Percentiles rank a stretch among this genome's conserved stretches.
Evolutionary conservation across 1,284 basidiomycete genomes (phyloP).

Genomic region (Fomitopsis palustris): DNA sequence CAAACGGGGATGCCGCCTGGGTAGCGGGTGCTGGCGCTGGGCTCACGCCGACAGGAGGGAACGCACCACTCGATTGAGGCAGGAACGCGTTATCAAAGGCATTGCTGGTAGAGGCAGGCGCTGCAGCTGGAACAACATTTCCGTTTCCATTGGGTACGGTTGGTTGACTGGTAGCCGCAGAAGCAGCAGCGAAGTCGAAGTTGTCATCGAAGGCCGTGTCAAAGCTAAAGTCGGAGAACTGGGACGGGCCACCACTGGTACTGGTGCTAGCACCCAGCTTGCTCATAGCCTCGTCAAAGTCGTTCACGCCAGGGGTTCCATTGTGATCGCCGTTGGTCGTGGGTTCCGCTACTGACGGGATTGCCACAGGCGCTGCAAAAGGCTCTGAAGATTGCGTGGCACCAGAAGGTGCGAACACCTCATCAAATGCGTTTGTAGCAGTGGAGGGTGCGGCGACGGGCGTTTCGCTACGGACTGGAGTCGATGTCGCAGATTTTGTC

Average conservation of each 20-base stretch:
- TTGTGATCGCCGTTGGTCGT: slow-evolving; percentile 22
- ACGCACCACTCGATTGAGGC: slow-evolving; percentile 19
- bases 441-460: background rate
- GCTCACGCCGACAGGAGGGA: slow-evolving; percentile 12
- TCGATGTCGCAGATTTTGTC: background rate
- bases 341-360: slow-evolving; percentile 11
- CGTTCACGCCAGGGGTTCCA: slow-evolving; percentile 46
- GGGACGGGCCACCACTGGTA: slow-evolving; percentile 30
- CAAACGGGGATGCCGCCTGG: slow-evolving; percentile 9
- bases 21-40: slow-evolving; percentile 14
- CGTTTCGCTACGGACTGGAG: slow-evolving; percentile 4
- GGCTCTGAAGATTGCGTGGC: slow-evolving; percentile 2
- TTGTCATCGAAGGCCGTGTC: slow-evolving; percentile 82
- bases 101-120: slow-evolving; percentile 9
- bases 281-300: slow-evolving; percentile 73
- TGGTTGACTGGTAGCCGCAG: slow-evolving; percentile 28
- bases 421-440: slow-evolving; percentile 5
- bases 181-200: slow-evolving; percentile 72
- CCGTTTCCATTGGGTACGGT: slow-evolving; percentile 11
- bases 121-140: slow-evolving; percentile 11
- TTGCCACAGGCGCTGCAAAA: slow-evolving; percentile 12
- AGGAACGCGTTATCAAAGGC: slow-evolving; percentile 25
- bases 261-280: slow-evolving; percentile 40
- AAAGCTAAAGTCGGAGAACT: slow-evolving; percentile 49
- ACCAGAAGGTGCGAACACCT: background rate